Evolutionary conservation across 805 yeast genomes (phyloP), one percentile per base, ranked within the genome.

Genomic region (Barnettozyma wickerhamii): DNA sequence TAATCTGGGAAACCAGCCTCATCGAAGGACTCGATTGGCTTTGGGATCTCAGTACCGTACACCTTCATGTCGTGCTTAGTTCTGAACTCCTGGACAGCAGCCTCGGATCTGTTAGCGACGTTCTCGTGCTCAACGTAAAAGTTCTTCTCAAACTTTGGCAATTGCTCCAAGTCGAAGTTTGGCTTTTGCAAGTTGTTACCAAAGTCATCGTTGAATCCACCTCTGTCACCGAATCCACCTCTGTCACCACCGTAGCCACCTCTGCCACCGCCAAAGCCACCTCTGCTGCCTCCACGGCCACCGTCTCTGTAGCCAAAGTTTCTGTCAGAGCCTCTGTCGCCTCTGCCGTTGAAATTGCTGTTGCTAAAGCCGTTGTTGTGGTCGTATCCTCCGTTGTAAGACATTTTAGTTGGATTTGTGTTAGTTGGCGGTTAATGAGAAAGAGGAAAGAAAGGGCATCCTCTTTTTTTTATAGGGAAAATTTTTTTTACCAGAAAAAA

Each of bases 1-100:
- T 91, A 90, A 55, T 80, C 85, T 51, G 99, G 99, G 77, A 93
- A 91, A 35, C 97, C 97, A 60, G 96, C 96, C 73, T 93, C 98
- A 52, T 93, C 96, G 56, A 93, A 93, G 37, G 76, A 57, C 53
- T 91, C 81, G 59, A 93, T 84, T 57, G 99, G 99, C 69, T 89
- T 84, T 55, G 98, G 98, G 55, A 93, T 87, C 52, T 89, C 84
- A 36, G 69, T 62, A 56, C 99, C 99, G 45, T 68, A 63, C 48
- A 85, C 75, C 46, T 83, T 81, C 98, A 93, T 93, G 59, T 88
- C 91, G 64, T 82, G 73, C 56, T 80, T 80, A 46, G 74, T 74
- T 74, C 99, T 83, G 74, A 90, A 93, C 34, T 68, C 73, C 20
- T 60, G 65, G 51, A 93, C 75, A 45, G 91, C 97, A 28, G 63